Evolutionary conservation across 164 flowering plant species (phyloP), one percentile per base, ranked within the genome.

Genomic region (Vitis cinerea): DNA sequence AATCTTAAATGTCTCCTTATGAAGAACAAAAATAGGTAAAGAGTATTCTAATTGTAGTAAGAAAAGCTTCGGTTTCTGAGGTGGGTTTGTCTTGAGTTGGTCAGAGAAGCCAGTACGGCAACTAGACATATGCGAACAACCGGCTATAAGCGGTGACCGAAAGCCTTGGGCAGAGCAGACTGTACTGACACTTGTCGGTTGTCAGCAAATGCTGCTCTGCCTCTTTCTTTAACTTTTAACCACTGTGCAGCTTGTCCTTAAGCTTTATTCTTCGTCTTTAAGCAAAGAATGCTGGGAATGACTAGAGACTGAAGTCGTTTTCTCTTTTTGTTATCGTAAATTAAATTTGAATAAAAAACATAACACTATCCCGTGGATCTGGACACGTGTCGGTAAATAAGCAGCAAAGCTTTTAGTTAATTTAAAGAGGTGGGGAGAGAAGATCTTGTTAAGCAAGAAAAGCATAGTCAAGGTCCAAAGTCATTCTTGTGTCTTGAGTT

Each of bases 371-470:
- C 6, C 44, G 2, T 37, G 44, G 44, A 37, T 37, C 4, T 37
- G 44, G 72, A 66, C 78, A 78, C 68, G 67, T 74, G 73, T 51
- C 50, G 12, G 31, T 11, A 59, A 23, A 19, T 27, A 2, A 59
- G 37, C 29, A 17, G 52, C 50, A 11, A 63, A 69, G 69, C 79
- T 76, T 79, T 57, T 10, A 53, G 64, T 37, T 37, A 37, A 8
- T 15, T 15, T 61, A 79, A 79, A 75, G 74, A 70, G 29, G 73
- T 54, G 54, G 58, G 63, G 27, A 59, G 65, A 63, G 65, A 66
- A 79, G 85, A 80, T 83, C 88, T 86, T 88, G 78, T 75, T 56
- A 77, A 67, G 77, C 71, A 89, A 89, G 91, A 87, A 89, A 89
- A 80, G 93, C 82, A 87, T 80, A 86, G 93, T 89, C 91, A 82